Conservation (phyloP, 495 filamentous ascomycete species). For the Viridothelium virens region DNA sequence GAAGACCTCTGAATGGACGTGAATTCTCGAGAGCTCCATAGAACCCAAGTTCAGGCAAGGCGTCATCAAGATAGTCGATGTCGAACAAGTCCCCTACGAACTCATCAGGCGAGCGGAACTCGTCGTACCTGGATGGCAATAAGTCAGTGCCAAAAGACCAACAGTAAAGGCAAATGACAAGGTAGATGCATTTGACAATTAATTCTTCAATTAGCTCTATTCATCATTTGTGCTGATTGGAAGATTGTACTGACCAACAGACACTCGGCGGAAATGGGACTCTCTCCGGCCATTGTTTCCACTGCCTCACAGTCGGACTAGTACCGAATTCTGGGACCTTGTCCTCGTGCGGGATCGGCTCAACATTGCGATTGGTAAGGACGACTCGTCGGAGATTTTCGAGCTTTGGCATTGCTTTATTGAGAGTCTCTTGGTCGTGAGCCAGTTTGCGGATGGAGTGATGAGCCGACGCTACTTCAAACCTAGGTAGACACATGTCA, state of each 20-base stretch:
- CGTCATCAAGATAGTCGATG: slow-evolving; percentile 2
- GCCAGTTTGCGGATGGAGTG: not conserved
- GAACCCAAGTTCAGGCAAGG: not conserved
- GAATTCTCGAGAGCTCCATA: slow-evolving; percentile 3
- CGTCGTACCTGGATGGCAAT: not conserved
- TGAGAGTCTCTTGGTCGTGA: not conserved
- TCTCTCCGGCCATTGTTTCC: slow-evolving; percentile 1
- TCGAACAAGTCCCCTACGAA: not conserved
- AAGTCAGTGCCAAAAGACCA: not conserved
- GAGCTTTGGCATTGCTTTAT: not conserved
- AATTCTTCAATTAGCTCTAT: too few species aligned
- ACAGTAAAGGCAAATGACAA: not conserved
- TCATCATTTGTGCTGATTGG: not conserved
- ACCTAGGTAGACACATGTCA: not conserved
- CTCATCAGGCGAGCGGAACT: not conserved
- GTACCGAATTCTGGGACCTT: not conserved
- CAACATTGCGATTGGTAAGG: slow-evolving; percentile 2
- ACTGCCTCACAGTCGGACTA: slow-evolving; percentile 6
- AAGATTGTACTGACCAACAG: not conserved
- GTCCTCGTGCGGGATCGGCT: not conserved
- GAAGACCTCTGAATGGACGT: slow-evolving; percentile 5
- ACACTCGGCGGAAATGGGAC: slow-evolving; percentile 1
- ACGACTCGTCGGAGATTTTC: not conserved
- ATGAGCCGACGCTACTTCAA: not conserved
- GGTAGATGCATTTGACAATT: not conserved